A percentile compares a stretch with the other conserved stretches of the same genome.
Conservation (phyloP, 441 rosid species). For the Pelargonium myrrhifolium region DNA sequence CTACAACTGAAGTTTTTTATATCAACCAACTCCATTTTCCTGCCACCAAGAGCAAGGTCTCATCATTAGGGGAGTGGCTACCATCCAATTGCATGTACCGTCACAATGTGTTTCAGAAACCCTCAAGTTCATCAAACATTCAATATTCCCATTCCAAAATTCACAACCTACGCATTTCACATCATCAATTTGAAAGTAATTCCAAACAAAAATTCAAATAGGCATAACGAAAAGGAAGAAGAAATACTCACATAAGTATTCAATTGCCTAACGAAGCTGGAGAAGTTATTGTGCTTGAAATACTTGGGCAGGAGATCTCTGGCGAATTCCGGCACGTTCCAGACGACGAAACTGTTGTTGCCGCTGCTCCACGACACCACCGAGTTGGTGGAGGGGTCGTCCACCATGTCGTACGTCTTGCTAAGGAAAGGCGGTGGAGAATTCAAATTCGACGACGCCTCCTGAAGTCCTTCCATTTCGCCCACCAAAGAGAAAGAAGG, state of each 20-base stretch:
- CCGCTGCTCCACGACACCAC: conserved; percentile 5
- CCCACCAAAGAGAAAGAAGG: too few relatives aligned
- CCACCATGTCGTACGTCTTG: conserved; percentile 11
- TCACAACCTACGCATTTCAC: too few relatives aligned
- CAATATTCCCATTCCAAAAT: too few relatives aligned
- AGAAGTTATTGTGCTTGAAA: conserved; percentile 85
- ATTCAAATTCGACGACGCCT: background rate
- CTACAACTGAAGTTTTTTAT: too few relatives aligned
- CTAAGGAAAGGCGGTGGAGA: background rate
- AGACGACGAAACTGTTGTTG: conserved; percentile 30
- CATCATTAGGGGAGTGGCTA: too few relatives aligned
- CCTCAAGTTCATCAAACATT: too few relatives aligned
- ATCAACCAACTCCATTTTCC: too few relatives aligned
- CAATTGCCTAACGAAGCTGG: conserved; percentile 88
- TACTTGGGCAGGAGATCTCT: conserved; percentile 74
- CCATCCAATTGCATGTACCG: too few relatives aligned
- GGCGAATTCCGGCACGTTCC: conserved; percentile 87
- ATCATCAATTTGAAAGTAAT: too few relatives aligned
- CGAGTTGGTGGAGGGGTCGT: conserved; percentile 1
- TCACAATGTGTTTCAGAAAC: too few relatives aligned
- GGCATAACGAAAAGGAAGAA: background rate
- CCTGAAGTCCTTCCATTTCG: background rate
- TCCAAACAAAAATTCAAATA: background rate
- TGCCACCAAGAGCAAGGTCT: too few relatives aligned
- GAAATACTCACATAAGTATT: conserved; percentile 58